A percentile compares a stretch with the other conserved stretches of the same genome.
These are phyloP conservation scores for Nemania sp. DNA, from an alignment of 2,329 filamentous ascomycete genomes.

Conservation along the genomic window DNA sequence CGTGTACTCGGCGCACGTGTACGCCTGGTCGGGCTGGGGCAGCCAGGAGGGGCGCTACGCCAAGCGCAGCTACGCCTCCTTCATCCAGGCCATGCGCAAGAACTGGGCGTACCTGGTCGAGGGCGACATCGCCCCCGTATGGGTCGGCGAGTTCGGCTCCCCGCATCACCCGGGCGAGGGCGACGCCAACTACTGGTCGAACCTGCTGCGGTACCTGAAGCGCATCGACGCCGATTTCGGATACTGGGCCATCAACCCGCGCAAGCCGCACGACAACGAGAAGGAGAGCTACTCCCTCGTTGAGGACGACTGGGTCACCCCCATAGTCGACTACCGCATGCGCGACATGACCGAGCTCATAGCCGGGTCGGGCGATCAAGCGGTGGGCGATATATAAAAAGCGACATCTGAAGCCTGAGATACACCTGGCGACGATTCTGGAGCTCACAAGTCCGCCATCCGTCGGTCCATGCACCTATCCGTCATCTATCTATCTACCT, in stretches of 20 bases:
- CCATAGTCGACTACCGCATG: constrained; percentile 65
- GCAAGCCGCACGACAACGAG: constrained; percentile 62
- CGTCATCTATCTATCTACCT: background rate
- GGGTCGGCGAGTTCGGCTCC: constrained; percentile 70
- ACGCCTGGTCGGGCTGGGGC: constrained; percentile 73
- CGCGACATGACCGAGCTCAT: constrained; percentile 63
- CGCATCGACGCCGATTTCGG: constrained; percentile 66
- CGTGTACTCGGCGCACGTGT: constrained; percentile 72
- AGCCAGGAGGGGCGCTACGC: constrained; percentile 63
- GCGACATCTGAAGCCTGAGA: background rate
- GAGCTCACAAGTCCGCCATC: background rate
- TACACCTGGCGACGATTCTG: background rate
- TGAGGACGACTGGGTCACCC: constrained; percentile 66
- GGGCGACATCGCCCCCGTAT: constrained; percentile 62
- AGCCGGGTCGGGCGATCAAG: constrained; percentile 27
- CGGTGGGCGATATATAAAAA: background rate
- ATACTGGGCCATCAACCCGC: constrained; percentile 72
- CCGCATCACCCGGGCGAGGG: constrained; percentile 57
- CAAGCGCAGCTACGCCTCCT: constrained; percentile 64
- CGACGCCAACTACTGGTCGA: constrained; percentile 68
- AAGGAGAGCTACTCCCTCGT: constrained; percentile 66
- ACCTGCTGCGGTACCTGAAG: constrained; percentile 63
- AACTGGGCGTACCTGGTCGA: constrained; percentile 71
- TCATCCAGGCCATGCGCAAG: constrained; percentile 63
- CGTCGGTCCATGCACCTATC: background rate